Base-by-base conservation (phyloP, 1,284 basidiomycete species). In the Heterobasidion parviporum region DNA sequence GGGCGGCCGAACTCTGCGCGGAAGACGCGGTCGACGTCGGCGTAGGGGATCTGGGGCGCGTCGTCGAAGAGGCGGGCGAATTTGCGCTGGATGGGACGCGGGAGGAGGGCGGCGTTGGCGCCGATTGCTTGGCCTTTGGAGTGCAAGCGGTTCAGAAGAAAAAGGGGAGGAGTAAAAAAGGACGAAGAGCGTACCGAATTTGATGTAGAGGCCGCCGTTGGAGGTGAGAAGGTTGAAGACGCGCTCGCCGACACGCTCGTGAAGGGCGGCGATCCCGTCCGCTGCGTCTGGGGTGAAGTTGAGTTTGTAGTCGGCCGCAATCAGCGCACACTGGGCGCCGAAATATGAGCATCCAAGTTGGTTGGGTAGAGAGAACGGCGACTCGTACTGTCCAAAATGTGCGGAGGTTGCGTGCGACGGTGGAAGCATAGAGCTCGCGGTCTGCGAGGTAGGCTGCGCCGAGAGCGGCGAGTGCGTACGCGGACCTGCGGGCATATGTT, bases 191-290 rank as follows among this genome's bases (percentile, higher is more conserved):
- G 69, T 68, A 74, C 89, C 92, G 38, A 94, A 87, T 69, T 96
- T 96, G 65, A 95, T 90, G 69, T 94, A 95, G 8, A 95, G 73
- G 2, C 93, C 93, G 15, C 89, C 87, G 68, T 94, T 94, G 18
- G 77, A 77, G 2, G 83, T 87, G 61, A 93, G 82, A 50, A 94
- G 75, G 67, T 85, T 72, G 61, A 84, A 85, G 49, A 96, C 73
- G 51, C 90, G 74, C n/a, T 83, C 73, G 0, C 91, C 91, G 9
- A 94, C 90, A 49, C 93, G 81, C 59, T 87, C 81, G 61, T 96
- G 93, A 3, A 96, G 73, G 18, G 80, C 75, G 6, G 88, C 86
- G 63, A 94, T 94, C 52, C 78, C 71, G 16, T 88, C 81, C 71
- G 45, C 9, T 20, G 87, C 75, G 62, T 78, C 70, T 56, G 82